These are phyloP conservation scores for Chrysophaeum taylorii DNA, from an alignment of 352 stramenopile species.

Conservation along the genomic window DNA sequence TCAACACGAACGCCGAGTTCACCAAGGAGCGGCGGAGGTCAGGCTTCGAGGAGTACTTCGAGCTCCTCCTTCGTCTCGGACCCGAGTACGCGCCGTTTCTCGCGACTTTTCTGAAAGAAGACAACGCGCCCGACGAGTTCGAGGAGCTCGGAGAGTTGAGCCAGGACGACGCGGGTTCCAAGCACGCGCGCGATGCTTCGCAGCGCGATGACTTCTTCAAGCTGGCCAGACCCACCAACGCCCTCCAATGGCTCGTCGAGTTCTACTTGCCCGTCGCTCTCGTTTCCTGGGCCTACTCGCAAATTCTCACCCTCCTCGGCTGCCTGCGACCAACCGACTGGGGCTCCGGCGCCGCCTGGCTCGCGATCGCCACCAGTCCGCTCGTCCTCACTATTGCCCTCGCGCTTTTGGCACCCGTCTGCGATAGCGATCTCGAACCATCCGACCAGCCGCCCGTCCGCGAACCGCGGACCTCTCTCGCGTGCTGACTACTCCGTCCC, in stretches of 20 bases:
- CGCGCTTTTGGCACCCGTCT: not conserved
- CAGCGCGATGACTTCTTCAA: too few relatives aligned
- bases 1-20: constrained; percentile 5
- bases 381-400: not conserved
- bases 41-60: constrained; percentile 14
- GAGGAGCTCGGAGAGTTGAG: constrained; percentile 3
- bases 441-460: too few relatives aligned
- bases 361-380: not conserved
- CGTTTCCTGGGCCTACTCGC: not conserved
- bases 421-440: too few relatives aligned
- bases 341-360: not conserved
- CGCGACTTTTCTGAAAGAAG: not conserved
- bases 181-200: too few relatives aligned
- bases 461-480: too few relatives aligned
- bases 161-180: not conserved
- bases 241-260: not conserved
- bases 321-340: not conserved
- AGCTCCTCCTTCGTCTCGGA: not conserved
- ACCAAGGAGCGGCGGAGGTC: constrained; percentile 6
- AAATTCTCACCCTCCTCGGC: not conserved
- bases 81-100: constrained; percentile 5
- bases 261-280: constrained; percentile 5
- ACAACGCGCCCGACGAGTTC: not conserved
- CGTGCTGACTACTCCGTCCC: too few relatives aligned
- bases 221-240: too few relatives aligned